Percentiles rank a stretch among this genome's conserved stretches.
Evolutionary conservation across 495 filamentous ascomycete genomes (phyloP).

Genomic region (Cercophora scortea): DNA sequence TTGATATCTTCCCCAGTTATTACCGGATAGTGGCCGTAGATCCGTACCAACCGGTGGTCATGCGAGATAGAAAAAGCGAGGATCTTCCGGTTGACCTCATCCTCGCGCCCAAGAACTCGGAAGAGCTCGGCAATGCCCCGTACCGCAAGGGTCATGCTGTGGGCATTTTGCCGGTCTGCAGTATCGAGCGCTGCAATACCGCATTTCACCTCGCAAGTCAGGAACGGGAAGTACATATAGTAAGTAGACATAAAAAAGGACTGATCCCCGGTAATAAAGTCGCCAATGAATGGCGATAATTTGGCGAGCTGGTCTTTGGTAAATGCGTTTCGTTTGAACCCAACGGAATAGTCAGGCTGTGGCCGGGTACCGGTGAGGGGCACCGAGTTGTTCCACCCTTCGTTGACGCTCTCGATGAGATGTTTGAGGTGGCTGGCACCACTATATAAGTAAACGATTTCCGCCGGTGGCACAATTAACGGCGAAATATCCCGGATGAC

Average conservation of each 20-base stretch:
- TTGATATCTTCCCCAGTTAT: constrained; percentile 1
- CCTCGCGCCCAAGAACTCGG: constrained; percentile 21
- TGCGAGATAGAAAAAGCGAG: neutral
- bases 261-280: constrained; percentile 4
- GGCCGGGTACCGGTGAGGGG: constrained; percentile 21
- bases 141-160: constrained; percentile 25
- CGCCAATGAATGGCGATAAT: constrained; percentile 27
- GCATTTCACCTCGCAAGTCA: constrained; percentile 5
- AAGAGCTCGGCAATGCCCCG: constrained; percentile 31
- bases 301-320: constrained; percentile 30
- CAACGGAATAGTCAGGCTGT: constrained; percentile 35
- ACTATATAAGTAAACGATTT: constrained; percentile 22
- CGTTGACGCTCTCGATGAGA: constrained; percentile 33
- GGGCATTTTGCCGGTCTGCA: constrained; percentile 8
- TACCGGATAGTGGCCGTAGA: constrained; percentile 4
- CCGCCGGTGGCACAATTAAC: constrained; percentile 27
- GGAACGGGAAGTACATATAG: constrained; percentile 19
- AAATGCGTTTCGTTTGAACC: constrained; percentile 31
- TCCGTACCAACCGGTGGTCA: neutral
- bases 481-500: constrained; percentile 27
- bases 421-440: constrained; percentile 23
- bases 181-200: constrained; percentile 27
- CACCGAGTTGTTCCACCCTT: constrained; percentile 29
- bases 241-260: constrained; percentile 32
- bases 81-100: constrained; percentile 11